Evolutionary conservation across 352 stramenopile species (phyloP), one percentile per base, ranked within the genome.

Genomic region (Phytophthora pluvialis): DNA sequence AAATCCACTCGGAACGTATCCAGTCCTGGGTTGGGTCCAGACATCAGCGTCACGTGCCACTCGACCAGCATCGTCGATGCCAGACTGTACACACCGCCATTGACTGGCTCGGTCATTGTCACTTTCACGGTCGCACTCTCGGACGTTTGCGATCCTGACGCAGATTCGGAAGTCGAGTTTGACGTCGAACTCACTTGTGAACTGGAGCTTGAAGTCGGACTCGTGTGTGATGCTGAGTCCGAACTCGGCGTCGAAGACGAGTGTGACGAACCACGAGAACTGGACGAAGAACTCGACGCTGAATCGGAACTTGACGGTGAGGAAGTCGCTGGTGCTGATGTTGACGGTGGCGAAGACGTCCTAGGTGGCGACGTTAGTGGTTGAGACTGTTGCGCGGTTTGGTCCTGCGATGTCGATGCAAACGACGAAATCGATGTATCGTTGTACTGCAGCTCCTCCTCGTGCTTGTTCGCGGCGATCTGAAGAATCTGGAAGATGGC

Each of bases 1-100:
- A 89, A 89, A 33, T 85, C 77, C 21, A 89, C 61, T 16, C 62
- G 49, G 31, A 89, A 76, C 10, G 40, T 53, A 25, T 70, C 21
- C 13, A 83, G 45, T 11, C 31, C 63, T 13, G 67, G 62, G 16
- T 75, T 46, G 5, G 39, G 43, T 13, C 70, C 73, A 9, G 64
- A 66, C 5, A 75, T 26, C 12, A 65, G 42, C 5, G 54, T 40
- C 5, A 89, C 43, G n/a, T 67, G 49, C 80, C 80, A 89, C 32
- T 76, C 67, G 45, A 89, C 52, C 0, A 72, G 62, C 21, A 89
- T 69, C 4, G 54, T 72, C 2, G 72, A 76, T n/a, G 74, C 67
- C 13, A 88, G 47, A 11, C 40, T 73, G 64, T 84, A 86, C 5
- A 88, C 72, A 15, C 56, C 70, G 15, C 73, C 73, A 32, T 83